A percentile compares a stretch with the other conserved stretches of the same genome.
phyloP scores from a whole-genome alignment of 345 rosid genomes.

The Schrenkiella parvula region DNA sequence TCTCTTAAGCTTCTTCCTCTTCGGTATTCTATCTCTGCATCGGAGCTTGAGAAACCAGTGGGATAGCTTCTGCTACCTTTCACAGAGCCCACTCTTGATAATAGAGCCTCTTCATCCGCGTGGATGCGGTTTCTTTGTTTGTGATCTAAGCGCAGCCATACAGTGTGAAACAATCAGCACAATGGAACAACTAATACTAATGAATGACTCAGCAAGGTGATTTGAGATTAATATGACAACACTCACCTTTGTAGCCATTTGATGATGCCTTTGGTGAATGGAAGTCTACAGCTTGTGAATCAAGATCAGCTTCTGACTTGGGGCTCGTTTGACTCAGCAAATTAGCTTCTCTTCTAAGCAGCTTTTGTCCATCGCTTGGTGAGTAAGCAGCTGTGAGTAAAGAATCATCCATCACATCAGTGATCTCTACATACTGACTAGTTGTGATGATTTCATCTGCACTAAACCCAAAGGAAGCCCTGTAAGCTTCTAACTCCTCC shows the following conservation, averaged over 20 bases:
- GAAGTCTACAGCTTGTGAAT: constrained; percentile 26
- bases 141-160: constrained; percentile 47
- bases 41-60: constrained; percentile 68
- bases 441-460: constrained; percentile 92
- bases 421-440: constrained; percentile 80
- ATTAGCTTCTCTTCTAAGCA: constrained; percentile 37
- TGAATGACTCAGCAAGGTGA: neutral
- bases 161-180: constrained; percentile 12
- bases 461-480: constrained; percentile 98
- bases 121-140: constrained; percentile 45
- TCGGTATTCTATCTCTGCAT: constrained; percentile 93
- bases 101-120: constrained; percentile 51
- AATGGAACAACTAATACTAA: constrained; percentile 8
- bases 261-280: constrained; percentile 35
- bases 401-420: constrained; percentile 78
- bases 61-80: constrained; percentile 64
- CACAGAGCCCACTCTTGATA: constrained; percentile 54
- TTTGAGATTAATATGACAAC: neutral
- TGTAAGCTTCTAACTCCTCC: constrained; percentile 89
- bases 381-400: constrained; percentile 36
- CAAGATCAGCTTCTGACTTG: constrained; percentile 46
- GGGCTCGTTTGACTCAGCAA: constrained; percentile 35
- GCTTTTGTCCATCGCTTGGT: constrained; percentile 35
- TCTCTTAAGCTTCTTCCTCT: constrained; percentile 92
- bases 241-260: constrained; percentile 57